These are phyloP conservation scores for Phalaenopsis aphrodite DNA, from an alignment of 106 monocot genomes.

Conservation along the genomic window DNA sequence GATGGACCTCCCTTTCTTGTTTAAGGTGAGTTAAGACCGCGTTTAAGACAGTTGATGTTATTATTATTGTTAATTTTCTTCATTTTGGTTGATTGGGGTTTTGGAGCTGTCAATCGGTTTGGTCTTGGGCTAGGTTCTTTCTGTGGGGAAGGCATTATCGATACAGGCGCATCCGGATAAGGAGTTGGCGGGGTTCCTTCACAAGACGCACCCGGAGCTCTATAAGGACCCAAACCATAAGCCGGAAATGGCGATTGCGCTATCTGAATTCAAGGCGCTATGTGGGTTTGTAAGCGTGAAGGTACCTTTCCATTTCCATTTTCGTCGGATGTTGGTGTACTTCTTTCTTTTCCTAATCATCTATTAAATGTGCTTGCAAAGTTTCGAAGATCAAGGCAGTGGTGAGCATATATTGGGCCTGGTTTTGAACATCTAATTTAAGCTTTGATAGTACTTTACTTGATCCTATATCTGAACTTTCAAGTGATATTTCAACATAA, in stretches of 20 bases:
- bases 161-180: conserved; percentile 96
- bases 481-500: neutral
- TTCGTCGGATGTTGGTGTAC: neutral
- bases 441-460: neutral
- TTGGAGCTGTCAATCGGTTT: too few relatives aligned
- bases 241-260: conserved; percentile 92
- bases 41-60: neutral
- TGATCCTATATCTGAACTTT: neutral
- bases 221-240: conserved; percentile 92
- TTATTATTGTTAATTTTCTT: neutral
- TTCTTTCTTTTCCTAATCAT: neutral
- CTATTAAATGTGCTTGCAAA: too few relatives aligned
- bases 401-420: neutral
- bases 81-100: neutral
- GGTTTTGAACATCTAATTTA: too few relatives aligned
- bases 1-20: conserved; percentile 73
- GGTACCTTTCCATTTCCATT: conserved; percentile 27
- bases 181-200: conserved; percentile 55
- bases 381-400: neutral
- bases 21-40: conserved; percentile 45
- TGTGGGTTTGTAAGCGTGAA: conserved; percentile 65
- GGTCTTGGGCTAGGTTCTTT: conserved; percentile 49
- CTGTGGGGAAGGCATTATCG: conserved; percentile 81
- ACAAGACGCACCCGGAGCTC: conserved; percentile 45
- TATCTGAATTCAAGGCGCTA: conserved; percentile 79